Conservation (phyloP, 768 basidiomycete genomes). For the Fomitopsis serialis region DNA sequence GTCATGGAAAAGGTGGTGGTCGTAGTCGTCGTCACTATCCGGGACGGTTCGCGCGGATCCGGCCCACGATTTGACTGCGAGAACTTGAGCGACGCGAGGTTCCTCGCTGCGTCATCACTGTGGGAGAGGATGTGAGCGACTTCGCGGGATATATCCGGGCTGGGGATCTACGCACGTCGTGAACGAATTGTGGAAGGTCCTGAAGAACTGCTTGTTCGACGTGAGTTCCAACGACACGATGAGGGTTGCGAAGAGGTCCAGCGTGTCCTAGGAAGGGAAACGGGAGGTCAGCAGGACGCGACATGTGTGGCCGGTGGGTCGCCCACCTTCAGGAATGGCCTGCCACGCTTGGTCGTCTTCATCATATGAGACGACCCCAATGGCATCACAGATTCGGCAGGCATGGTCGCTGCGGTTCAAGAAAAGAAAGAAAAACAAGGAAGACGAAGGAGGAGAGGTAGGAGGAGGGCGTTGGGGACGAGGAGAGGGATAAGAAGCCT, state of each 20-base stretch:
- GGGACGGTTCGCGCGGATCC: conserved; percentile 95
- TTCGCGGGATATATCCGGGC: background rate
- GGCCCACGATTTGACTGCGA: conserved; percentile 98
- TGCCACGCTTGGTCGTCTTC: conserved; percentile 95
- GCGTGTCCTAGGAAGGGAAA: conserved; percentile 67
- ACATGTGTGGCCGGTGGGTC: background rate
- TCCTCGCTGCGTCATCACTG: conserved; percentile 92
- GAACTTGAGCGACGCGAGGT: conserved; percentile 93
- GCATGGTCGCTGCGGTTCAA: conserved; percentile 24
- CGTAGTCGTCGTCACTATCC: conserved; percentile 98
- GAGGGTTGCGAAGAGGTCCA: conserved; percentile 96
- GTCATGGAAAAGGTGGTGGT: conserved; percentile 99
- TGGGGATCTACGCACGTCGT: conserved; percentile 66
- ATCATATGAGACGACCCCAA: conserved; percentile 85
- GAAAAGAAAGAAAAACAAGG: conserved; percentile 25
- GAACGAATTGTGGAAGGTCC: conserved; percentile 90
- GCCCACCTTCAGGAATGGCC: conserved; percentile 86
- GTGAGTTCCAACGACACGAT: conserved; percentile 87
- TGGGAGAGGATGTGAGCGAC: conserved; percentile 6
- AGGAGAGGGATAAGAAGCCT: conserved; percentile 9
- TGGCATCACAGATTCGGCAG: conserved; percentile 44
- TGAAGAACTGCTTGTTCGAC: conserved; percentile 94
- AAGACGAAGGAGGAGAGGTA: conserved; percentile 27
- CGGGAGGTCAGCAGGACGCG: conserved; percentile 5
- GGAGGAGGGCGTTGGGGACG: conserved; percentile 10